Evolutionary conservation across 2,329 filamentous ascomycete species (phyloP), one percentile per base, ranked within the genome.

Genomic region (Aureobasidium sp.): DNA sequence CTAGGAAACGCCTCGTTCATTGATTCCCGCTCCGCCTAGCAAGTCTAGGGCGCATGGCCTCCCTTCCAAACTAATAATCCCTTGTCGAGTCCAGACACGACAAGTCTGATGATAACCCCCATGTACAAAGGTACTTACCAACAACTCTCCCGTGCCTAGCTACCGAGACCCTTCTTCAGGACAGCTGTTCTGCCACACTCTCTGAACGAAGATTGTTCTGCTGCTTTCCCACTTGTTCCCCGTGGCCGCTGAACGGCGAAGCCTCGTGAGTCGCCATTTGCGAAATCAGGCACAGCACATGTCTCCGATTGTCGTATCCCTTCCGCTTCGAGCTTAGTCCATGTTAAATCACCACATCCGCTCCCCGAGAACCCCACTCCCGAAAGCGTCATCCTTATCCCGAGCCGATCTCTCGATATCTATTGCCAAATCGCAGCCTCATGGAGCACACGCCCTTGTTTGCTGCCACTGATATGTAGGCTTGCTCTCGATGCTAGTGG

Each of bases 1-100:
- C 57, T 59, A 59, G 30, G 57, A 42, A 59, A 50, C 57, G 57
- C 57, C 57, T 59, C 57, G 37, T 59, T 59, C 45, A 59, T 50
- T 50, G 57, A 59, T 47, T 58, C 44, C 57, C 54, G 54, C 53
- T 48, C 54, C 41, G 41, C 54, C 54, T 59, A 48, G 54, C 32
- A 37, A 45, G 29, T 59, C 37, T 48, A 47, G 54, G 44, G 54
- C 44, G 54, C 54, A 59, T 59, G 41, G 42, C 34, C 44, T 58
- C 54, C 39, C 53, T 34, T 30, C 54, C 25, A 21, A 21, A 21
- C 21, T 21, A 21, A 21, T n/a, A 6, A 4, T 32, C 29, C 44
- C 37, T 49, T 14, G 9, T 25, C 39, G 45, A 50, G 57, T 59
- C 57, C 45, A 50, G 57, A 59, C 57, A 50, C 27, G n/a, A 41